Evolutionary conservation across 495 filamentous ascomycete genomes (phyloP).

Genomic region (Penicillium manginii): DNA sequence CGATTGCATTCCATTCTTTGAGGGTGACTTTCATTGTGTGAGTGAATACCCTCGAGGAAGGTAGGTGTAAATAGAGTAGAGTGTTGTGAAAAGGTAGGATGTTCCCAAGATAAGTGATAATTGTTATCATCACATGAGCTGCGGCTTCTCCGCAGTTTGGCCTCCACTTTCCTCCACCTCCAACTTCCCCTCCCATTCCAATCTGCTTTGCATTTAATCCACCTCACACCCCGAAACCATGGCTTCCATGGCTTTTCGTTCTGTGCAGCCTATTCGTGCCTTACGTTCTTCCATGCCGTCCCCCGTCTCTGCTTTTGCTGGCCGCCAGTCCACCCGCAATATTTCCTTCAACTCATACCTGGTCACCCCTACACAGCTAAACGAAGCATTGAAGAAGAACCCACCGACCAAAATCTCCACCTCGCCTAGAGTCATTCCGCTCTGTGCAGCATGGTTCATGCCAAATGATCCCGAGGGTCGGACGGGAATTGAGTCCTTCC

Average conservation of each 20-base stretch:
- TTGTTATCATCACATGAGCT: slow-evolving; percentile 37
- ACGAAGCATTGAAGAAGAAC: slow-evolving; percentile 76
- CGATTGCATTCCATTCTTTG: slow-evolving; percentile 89
- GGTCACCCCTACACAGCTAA: slow-evolving; percentile 81
- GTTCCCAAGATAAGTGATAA: slow-evolving; percentile 7
- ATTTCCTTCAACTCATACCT: slow-evolving; percentile 75
- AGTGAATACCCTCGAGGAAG: background rate
- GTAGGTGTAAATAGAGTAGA: background rate
- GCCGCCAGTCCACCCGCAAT: slow-evolving; percentile 30
- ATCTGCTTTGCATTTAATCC: slow-evolving; percentile 12
- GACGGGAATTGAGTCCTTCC: slow-evolving; percentile 76
- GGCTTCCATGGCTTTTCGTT: slow-evolving; percentile 43
- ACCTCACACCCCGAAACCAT: slow-evolving; percentile 32
- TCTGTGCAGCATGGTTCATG: slow-evolving; percentile 95
- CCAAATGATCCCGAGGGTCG: slow-evolving; percentile 81
- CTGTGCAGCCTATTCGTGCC: slow-evolving; percentile 32
- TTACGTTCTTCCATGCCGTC: slow-evolving; percentile 41
- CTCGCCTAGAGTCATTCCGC: slow-evolving; percentile 77
- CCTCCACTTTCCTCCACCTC: background rate
- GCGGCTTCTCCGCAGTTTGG: slow-evolving; percentile 23
- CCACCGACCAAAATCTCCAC: slow-evolving; percentile 73
- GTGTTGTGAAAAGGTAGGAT: slow-evolving; percentile 9
- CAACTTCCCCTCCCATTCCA: slow-evolving; percentile 11
- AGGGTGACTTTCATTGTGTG: slow-evolving; percentile 87
- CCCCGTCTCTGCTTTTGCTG: slow-evolving; percentile 22